A percentile compares a stretch with the other conserved stretches of the same genome.
These are phyloP conservation scores for Cytidiella melzeri DNA, from an alignment of 768 basidiomycete species.

Conservation along the genomic window DNA sequence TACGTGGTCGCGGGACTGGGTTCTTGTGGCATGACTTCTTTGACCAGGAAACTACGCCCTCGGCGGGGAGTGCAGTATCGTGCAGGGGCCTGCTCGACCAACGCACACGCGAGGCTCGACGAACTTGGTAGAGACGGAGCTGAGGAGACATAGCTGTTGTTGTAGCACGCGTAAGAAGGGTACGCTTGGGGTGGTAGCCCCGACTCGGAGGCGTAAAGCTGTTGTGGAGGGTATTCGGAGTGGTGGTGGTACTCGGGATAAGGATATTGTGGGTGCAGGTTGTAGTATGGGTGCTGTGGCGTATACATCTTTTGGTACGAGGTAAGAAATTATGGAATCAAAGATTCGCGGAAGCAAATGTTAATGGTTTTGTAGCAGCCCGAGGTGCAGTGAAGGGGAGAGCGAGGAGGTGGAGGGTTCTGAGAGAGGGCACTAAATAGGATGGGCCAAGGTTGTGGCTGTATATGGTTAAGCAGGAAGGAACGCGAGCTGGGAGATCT, in stretches of 20 bases:
- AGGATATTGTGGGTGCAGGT: neutral
- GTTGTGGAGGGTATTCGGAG: neutral
- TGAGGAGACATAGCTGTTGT: too few relatives aligned
- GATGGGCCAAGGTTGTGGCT: neutral
- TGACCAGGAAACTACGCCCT: neutral
- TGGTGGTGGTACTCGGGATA: neutral
- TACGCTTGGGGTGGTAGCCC: too few relatives aligned
- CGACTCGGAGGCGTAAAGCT: too few relatives aligned
- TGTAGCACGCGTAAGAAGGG: too few relatives aligned
- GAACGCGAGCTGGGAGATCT: neutral
- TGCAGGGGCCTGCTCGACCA: neutral
- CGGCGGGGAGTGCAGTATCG: neutral
- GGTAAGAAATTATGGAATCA: conserved; percentile 1
- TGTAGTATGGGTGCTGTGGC: neutral
- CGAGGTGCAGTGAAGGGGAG: neutral
- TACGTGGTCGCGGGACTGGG: neutral
- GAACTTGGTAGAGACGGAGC: neutral
- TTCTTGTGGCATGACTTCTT: neutral
- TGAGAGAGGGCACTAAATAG: neutral
- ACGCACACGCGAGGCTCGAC: neutral
- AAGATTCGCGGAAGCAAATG: conserved; percentile 7
- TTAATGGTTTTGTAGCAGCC: too few relatives aligned
- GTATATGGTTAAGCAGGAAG: neutral
- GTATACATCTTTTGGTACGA: too few relatives aligned
- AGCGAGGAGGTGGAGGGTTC: neutral